Conservation (phyloP, 495 filamentous ascomycete species). For the Penicillium malachiteum region DNA sequence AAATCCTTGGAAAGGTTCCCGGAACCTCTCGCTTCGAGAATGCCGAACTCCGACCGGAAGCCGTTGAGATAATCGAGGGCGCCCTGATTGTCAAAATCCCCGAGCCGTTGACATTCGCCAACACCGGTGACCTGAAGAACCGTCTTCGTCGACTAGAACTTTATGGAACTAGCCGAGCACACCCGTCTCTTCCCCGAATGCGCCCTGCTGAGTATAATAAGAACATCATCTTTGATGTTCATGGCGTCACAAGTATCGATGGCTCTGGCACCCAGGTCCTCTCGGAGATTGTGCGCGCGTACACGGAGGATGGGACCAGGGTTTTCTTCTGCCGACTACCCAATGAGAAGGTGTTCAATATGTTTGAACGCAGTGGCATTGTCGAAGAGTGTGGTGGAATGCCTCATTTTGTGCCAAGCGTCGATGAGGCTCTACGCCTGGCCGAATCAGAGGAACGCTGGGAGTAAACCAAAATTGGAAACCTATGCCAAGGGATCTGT, state of each 20-base stretch:
- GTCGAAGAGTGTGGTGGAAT: constrained; percentile 73
- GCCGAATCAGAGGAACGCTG: constrained; percentile 62
- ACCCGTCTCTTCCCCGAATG: constrained; percentile 81
- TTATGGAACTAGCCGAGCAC: constrained; percentile 79
- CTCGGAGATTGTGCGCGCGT: constrained; percentile 79
- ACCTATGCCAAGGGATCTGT: not conserved
- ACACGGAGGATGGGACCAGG: constrained; percentile 66
- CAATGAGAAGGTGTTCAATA: constrained; percentile 62
- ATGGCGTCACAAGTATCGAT: constrained; percentile 90
- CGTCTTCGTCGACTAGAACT: constrained; percentile 79
- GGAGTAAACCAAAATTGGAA: constrained; percentile 15
- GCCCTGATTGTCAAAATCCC: constrained; percentile 96
- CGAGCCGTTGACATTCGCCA: constrained; percentile 94
- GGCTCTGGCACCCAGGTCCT: constrained; percentile 91
- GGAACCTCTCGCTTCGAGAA: constrained; percentile 83
- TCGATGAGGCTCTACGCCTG: constrained; percentile 78
- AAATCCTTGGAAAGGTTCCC: constrained; percentile 89
- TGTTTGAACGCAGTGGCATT: constrained; percentile 80
- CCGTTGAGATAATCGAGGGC: constrained; percentile 84
- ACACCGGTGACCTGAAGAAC: constrained; percentile 88
- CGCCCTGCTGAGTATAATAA: constrained; percentile 70
- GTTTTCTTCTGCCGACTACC: constrained; percentile 89
- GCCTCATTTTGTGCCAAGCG: constrained; percentile 74
- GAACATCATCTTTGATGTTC: constrained; percentile 95
- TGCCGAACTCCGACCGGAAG: constrained; percentile 73